These are phyloP conservation scores for Leccinellum albellum DNA, from an alignment of 768 basidiomycete species.

Conservation along the genomic window DNA sequence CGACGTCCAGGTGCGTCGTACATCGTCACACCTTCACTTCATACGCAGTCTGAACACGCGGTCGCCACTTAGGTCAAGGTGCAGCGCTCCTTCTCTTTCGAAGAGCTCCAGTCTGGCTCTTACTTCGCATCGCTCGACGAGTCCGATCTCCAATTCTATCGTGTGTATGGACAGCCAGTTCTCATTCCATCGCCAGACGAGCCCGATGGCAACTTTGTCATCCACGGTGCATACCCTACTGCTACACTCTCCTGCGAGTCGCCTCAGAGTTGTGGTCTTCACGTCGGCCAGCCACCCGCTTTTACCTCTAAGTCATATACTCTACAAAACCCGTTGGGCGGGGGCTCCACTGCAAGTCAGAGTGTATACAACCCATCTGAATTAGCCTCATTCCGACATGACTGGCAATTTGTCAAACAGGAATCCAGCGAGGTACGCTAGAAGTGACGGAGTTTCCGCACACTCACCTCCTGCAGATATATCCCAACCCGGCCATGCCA, in stretches of 20 bases:
- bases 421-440: constrained; percentile 24
- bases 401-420: constrained; percentile 25
- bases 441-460: background rate
- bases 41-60: background rate
- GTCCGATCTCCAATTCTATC: constrained; percentile 32
- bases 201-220: constrained; percentile 14
- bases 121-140: constrained; percentile 30
- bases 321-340: constrained; percentile 26
- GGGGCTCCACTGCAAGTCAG: background rate
- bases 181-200: constrained; percentile 27
- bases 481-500: constrained; percentile 12
- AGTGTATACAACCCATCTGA: background rate
- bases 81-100: constrained; percentile 31
- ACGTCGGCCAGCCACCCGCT: constrained; percentile 1
- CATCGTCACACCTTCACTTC: background rate
- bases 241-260: constrained; percentile 1
- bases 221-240: constrained; percentile 8
- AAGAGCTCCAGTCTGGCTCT: constrained; percentile 33
- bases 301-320: constrained; percentile 28
- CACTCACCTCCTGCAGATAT: constrained; percentile 16
- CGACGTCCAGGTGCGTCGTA: constrained; percentile 18
- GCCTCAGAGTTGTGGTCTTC: background rate
- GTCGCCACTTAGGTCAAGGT: constrained; percentile 23
- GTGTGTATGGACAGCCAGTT: constrained; percentile 30
- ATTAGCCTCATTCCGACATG: constrained; percentile 1